Evolutionary conservation across 2,329 filamentous ascomycete species (phyloP).

Genomic region (Fusarium austroafricanum): DNA sequence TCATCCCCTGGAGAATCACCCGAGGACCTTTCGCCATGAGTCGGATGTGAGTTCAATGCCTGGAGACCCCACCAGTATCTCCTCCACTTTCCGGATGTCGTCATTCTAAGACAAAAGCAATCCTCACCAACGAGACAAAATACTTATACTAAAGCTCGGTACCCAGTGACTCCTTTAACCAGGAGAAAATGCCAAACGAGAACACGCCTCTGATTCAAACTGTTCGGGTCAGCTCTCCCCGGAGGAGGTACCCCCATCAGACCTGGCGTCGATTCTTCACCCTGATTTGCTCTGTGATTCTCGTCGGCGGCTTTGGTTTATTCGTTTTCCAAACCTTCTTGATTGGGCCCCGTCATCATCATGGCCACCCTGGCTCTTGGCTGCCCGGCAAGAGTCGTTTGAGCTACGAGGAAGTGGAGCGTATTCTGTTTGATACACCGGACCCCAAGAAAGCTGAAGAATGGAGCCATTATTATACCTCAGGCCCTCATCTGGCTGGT

Average conservation of each 20-base stretch:
- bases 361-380: conserved; percentile 48
- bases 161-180: conserved; percentile 26
- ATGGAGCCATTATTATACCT: conserved; percentile 83
- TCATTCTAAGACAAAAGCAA: conserved; percentile 2
- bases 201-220: conserved; percentile 75
- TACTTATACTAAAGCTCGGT: conserved; percentile 10
- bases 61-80: neutral
- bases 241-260: conserved; percentile 68
- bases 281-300: conserved; percentile 66
- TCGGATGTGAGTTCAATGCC: conserved; percentile 39
- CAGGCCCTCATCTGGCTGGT: conserved; percentile 80
- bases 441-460: conserved; percentile 68
- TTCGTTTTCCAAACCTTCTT: conserved; percentile 63
- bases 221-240: conserved; percentile 65
- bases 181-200: conserved; percentile 61
- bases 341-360: conserved; percentile 51
- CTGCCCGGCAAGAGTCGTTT: conserved; percentile 44
- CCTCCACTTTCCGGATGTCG: conserved; percentile 29
- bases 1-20: conserved; percentile 10
- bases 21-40: conserved; percentile 36
- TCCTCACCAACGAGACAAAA: neutral
- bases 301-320: conserved; percentile 62
- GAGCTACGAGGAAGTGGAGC: conserved; percentile 63
- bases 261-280: conserved; percentile 75
- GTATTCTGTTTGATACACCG: conserved; percentile 69